These are phyloP conservation scores for Zasmidium cellare DNA, from an alignment of 2,329 filamentous ascomycete genomes.

Conservation along the genomic window DNA sequence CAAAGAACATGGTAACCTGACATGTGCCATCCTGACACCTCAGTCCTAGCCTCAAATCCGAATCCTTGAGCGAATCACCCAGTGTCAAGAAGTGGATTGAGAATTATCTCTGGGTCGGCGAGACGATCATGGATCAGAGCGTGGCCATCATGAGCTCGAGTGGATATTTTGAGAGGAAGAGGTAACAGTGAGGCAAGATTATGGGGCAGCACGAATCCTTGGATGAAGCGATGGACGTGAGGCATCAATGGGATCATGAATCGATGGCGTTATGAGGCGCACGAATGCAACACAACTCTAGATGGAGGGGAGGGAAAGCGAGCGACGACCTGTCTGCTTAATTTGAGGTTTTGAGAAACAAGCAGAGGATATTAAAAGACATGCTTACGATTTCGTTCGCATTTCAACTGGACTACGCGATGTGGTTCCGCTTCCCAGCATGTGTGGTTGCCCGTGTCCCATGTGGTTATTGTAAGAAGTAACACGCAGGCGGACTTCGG, in stretches of 20 bases:
- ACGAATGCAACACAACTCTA: not conserved
- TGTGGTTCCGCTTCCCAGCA: too few species aligned
- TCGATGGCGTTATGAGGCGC: not conserved
- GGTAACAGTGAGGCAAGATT: constrained; percentile 47
- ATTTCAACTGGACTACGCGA: too few species aligned
- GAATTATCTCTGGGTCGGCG: constrained; percentile 89
- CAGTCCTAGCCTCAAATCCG: constrained; percentile 81
- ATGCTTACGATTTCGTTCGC: too few species aligned
- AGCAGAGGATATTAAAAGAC: too few species aligned
- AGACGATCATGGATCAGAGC: constrained; percentile 98
- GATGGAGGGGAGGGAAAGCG: not conserved
- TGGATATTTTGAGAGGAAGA: constrained; percentile 86
- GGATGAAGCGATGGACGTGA: too few species aligned
- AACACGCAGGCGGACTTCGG: too few species aligned
- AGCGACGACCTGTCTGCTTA: not conserved
- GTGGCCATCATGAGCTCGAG: constrained; percentile 87
- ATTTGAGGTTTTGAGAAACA: not conserved
- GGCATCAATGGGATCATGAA: not conserved
- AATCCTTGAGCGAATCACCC: constrained; percentile 79
- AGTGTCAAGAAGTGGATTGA: constrained; percentile 85
- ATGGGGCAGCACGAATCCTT: too few species aligned
- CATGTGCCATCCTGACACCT: constrained; percentile 46
- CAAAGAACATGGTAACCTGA: not conserved
- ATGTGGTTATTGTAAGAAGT: too few species aligned
- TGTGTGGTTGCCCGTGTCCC: too few species aligned